Percentiles rank a stretch among this genome's conserved stretches.
phyloP scores from a whole-genome alignment of 805 yeast genomes.

The Saccharomycopsis sp. region DNA sequence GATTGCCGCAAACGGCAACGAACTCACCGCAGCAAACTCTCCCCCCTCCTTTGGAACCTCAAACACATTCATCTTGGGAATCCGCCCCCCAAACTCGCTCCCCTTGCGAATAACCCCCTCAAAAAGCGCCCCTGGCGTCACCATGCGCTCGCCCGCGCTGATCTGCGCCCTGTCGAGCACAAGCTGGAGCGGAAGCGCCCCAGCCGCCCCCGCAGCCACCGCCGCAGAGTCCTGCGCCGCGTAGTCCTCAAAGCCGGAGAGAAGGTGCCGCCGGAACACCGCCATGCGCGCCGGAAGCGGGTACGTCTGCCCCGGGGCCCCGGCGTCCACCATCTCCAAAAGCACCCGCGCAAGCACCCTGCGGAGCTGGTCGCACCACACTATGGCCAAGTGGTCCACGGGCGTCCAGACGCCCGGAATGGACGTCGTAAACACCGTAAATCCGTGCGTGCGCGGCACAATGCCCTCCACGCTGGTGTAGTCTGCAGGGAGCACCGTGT shows the following conservation, averaged over 20 bases:
- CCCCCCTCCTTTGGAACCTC: constrained; percentile 14
- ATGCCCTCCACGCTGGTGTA: constrained; percentile 69
- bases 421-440: constrained; percentile 77
- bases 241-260: constrained; percentile 52
- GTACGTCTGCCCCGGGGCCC: constrained; percentile 42
- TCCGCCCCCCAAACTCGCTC: too few relatives aligned
- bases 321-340: constrained; percentile 50
- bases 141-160: too few relatives aligned
- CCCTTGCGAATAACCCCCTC: too few relatives aligned
- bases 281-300: constrained; percentile 51
- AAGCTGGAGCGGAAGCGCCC: constrained; percentile 20
- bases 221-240: constrained; percentile 15
- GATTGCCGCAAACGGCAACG: constrained; percentile 20
- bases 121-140: too few relatives aligned
- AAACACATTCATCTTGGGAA: constrained; percentile 20
- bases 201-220: neutral
- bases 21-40: constrained; percentile 25
- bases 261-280: constrained; percentile 38
- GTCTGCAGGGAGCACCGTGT: constrained; percentile 81
- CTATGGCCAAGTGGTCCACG: constrained; percentile 88
- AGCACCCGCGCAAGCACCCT: constrained; percentile 52
- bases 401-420: constrained; percentile 92
- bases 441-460: constrained; percentile 69
- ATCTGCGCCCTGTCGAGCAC: constrained; percentile 24
- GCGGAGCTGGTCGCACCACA: constrained; percentile 91